Base-by-base conservation (phyloP, 805 yeast species). In the Suhomyces pyralidae region DNA sequence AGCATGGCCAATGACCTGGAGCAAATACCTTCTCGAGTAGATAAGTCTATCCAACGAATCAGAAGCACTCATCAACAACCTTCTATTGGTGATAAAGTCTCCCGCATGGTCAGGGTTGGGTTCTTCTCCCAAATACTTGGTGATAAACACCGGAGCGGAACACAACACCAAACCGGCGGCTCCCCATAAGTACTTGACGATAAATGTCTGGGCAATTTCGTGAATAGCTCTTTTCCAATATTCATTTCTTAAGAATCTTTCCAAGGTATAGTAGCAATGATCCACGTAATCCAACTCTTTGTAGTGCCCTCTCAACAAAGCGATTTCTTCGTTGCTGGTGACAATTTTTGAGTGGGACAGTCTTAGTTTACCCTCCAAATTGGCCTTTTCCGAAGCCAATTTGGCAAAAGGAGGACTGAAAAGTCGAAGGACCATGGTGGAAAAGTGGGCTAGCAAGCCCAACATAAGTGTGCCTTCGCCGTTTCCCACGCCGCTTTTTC, bases 181-280 rank as follows among this genome's bases (percentile, higher is more conserved):
- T 56, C 98, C 98, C 92, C 97, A 87, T 47, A 90, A 82, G 69
- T 92, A 92, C 71, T 92, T 92, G 55, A 92, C 92, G 50, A 90
- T 84, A 61, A 91, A 92, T 48, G 87, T 89, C 59, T 93, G 94
- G 1, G 93, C 88, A 59, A 89, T 81, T 63, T 91, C 91, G 69
- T 91, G 93, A 24, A 87, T 67, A 26, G 93, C 85, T 72, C 86
- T 79, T 60, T 88, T 85, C 70, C 88, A 82, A 57, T 87, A 80
- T 63, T 88, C 92, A 70, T 84, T 81, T 61, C 87, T 82, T 58
- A 86, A 78, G 68, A 91, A 93, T 55, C 85, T 76, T 58, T 88
- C 94, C 58, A 91, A 76, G 56, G 87, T 86, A 68, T 90, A 91
- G 70, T 90, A 92, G 24, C 90, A 81, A 60, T 79, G 80, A 71